Percentiles rank a stretch among this genome's conserved stretches.
phyloP scores from a whole-genome alignment of 2,329 filamentous ascomycete species.

The Fusarium torulosum region DNA sequence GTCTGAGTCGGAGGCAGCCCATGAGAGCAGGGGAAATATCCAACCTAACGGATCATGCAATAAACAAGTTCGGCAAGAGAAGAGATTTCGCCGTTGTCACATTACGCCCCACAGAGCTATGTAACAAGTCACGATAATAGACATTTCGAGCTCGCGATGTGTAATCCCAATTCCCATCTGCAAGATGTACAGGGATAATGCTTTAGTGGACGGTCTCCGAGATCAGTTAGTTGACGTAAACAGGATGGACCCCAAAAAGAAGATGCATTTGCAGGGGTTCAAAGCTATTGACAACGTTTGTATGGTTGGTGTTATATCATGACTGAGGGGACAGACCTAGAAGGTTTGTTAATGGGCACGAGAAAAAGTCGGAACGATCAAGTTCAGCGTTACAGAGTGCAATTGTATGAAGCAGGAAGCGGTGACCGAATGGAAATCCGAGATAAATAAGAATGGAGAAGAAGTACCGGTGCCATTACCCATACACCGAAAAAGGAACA shows the following conservation, averaged over 20 bases:
- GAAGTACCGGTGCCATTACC: slow-evolving; percentile 8
- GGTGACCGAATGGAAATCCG: slow-evolving; percentile 37
- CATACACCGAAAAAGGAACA: slow-evolving; percentile 24
- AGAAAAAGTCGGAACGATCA: slow-evolving; percentile 46
- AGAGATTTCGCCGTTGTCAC: slow-evolving; percentile 24
- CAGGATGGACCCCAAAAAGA: slow-evolving; percentile 8
- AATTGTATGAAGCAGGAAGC: slow-evolving; percentile 33
- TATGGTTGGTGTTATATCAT: slow-evolving; percentile 10
- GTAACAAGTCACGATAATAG: slow-evolving; percentile 34
- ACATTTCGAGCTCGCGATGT: slow-evolving; percentile 21
- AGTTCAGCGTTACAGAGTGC: slow-evolving; percentile 15
- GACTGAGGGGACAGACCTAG: slow-evolving; percentile 1
- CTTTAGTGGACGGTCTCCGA: slow-evolving; percentile 34
- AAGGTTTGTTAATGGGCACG: slow-evolving; percentile 33
- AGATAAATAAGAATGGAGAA: slow-evolving; percentile 20
- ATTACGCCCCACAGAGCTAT: slow-evolving; percentile 11
- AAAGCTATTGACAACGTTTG: background rate
- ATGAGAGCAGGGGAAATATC: slow-evolving; percentile 11
- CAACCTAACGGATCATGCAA: slow-evolving; percentile 27
- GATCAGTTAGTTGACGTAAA: slow-evolving; percentile 22
- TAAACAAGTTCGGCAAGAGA: slow-evolving; percentile 28
- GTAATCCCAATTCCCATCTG: slow-evolving; percentile 22
- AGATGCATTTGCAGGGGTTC: background rate
- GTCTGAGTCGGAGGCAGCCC: slow-evolving; percentile 39
- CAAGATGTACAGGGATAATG: slow-evolving; percentile 28